Evolutionary conservation across 1,284 basidiomycete genomes (phyloP).

Genomic region (Ustilago shanxiensis): DNA sequence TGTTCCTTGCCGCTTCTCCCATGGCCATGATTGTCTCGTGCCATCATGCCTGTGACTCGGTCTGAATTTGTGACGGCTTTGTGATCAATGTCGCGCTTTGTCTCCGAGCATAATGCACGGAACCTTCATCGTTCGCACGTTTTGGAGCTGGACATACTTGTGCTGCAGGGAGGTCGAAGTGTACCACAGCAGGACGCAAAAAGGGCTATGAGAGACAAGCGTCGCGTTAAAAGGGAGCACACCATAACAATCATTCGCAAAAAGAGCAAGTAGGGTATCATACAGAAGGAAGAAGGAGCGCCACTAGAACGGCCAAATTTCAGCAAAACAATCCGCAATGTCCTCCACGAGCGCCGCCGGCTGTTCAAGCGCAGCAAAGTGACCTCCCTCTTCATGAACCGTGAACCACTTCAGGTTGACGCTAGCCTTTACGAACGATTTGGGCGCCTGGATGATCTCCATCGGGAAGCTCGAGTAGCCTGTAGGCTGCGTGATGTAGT

Average conservation of each 20-base stretch:
- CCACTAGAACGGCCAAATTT: constrained; percentile 41
- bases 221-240: neutral
- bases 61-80: no score
- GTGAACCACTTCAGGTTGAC: constrained; percentile 69
- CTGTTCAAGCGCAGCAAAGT: constrained; percentile 71
- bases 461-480: constrained; percentile 71
- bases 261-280: neutral
- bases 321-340: constrained; percentile 58
- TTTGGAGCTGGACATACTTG: no score
- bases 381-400: constrained; percentile 68
- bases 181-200: neutral
- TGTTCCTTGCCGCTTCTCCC: no score
- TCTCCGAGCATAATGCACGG: no score
- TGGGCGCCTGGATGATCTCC: constrained; percentile 71
- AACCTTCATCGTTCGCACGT: no score
- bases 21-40: no score
- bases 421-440: constrained; percentile 68
- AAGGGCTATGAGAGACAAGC: neutral
- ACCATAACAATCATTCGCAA: neutral
- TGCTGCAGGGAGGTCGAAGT: no score
- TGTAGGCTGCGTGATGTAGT: constrained; percentile 69
- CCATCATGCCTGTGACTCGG: no score
- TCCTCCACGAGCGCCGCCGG: constrained; percentile 70
- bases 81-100: no score
- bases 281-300: neutral